Evolutionary conservation across 768 basidiomycete genomes (phyloP).

Genomic region (Sutorius australiensis): DNA sequence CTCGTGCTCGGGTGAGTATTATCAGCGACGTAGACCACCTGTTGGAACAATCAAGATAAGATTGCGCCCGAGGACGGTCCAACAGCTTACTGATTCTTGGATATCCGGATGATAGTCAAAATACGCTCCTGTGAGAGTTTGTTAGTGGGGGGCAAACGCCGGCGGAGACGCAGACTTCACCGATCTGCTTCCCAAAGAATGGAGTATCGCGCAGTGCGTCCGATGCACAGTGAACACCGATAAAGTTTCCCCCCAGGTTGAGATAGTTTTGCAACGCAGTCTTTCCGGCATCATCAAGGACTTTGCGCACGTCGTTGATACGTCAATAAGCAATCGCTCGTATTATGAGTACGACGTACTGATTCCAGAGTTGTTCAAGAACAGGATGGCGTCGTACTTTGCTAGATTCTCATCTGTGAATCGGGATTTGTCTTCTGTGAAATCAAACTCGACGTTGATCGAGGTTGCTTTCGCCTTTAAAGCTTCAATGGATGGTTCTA

Average conservation of each 20-base stretch:
- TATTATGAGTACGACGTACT: slow-evolving; percentile 37
- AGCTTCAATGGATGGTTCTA: slow-evolving; percentile 62
- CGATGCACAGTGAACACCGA: slow-evolving; percentile 64
- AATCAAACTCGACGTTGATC: slow-evolving; percentile 54
- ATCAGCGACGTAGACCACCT: slow-evolving; percentile 60
- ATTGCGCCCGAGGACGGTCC: neutral
- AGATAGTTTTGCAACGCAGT: slow-evolving; percentile 62
- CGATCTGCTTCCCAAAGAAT: slow-evolving; percentile 56
- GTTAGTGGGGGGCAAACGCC: neutral
- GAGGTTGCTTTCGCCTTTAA: slow-evolving; percentile 43
- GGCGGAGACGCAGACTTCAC: slow-evolving; percentile 29
- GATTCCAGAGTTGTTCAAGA: slow-evolving; percentile 67
- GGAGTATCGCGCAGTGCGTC: slow-evolving; percentile 56
- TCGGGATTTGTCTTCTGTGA: slow-evolving; percentile 55
- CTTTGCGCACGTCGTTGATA: slow-evolving; percentile 21
- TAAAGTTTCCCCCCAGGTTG: slow-evolving; percentile 65
- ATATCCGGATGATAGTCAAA: slow-evolving; percentile 71
- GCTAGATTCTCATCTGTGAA: slow-evolving; percentile 56
- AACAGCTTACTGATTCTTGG: slow-evolving; percentile 54
- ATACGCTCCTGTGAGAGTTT: slow-evolving; percentile 43
- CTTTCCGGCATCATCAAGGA: slow-evolving; percentile 58
- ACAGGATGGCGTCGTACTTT: slow-evolving; percentile 62
- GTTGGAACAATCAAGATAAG: neutral
- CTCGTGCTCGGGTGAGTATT: slow-evolving; percentile 58
- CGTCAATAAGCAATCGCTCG: neutral